Percentiles rank a stretch among this genome's conserved stretches.
phyloP scores from a whole-genome alignment of 345 rosid genomes.

The Hibiscus tridactylites region DNA sequence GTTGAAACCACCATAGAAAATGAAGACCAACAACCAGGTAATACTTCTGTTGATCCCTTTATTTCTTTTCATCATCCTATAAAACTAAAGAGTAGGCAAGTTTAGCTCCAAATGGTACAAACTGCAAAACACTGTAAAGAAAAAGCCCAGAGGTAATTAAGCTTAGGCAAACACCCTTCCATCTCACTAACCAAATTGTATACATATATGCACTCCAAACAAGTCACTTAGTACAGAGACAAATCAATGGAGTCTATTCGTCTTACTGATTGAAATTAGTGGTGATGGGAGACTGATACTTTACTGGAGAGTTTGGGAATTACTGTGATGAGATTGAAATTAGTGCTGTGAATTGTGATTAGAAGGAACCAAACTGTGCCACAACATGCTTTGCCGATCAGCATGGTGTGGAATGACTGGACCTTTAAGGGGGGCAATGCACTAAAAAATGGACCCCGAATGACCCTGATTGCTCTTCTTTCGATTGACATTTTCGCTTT shows the following conservation, averaged over 20 bases:
- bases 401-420: not conserved
- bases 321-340: not conserved
- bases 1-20: not conserved
- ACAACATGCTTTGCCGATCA: not conserved
- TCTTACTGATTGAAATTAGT: not conserved
- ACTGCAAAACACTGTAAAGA: no score
- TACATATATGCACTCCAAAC: no score
- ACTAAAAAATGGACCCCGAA: not conserved
- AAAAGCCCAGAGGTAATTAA: no score
- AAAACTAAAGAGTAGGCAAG: no score
- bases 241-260: no score
- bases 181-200: no score
- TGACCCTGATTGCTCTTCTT: not conserved
- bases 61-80: no score
- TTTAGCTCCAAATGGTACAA: no score
- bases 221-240: no score
- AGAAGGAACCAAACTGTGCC: not conserved
- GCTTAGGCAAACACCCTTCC: no score
- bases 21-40: not conserved
- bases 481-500: not conserved
- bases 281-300: not conserved
- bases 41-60: no score
- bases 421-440: not conserved
- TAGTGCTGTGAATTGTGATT: not conserved
- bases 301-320: not conserved